Evolutionary conservation across 2,329 filamentous ascomycete species (phyloP).

Genomic region (Pseudogymnoascus sp.): DNA sequence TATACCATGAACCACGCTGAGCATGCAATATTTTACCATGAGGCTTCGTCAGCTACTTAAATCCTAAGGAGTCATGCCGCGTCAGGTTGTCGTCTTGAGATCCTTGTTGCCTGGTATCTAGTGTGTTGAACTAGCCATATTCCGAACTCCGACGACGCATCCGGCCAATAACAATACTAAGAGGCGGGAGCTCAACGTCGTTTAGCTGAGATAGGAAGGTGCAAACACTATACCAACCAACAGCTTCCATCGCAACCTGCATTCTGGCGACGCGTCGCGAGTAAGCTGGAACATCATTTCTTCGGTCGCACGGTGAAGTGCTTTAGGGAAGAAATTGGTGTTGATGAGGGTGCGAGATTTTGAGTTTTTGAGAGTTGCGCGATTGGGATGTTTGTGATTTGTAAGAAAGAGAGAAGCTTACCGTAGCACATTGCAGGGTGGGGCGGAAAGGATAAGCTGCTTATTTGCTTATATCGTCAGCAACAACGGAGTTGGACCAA

Average conservation of each 20-base stretch:
- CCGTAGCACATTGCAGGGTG: neutral
- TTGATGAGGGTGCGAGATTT: neutral
- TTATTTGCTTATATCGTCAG: slow-evolving; percentile 3
- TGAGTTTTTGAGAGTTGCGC: neutral
- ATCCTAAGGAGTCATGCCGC: neutral
- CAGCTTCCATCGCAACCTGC: neutral
- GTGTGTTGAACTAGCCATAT: neutral
- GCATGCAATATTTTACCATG: neutral
- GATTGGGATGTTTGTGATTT: slow-evolving; percentile 1
- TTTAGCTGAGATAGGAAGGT: slow-evolving; percentile 5
- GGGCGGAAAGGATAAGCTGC: neutral
- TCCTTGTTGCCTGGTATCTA: neutral
- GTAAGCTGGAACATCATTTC: too few species aligned
- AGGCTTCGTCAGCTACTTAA: neutral
- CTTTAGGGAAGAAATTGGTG: neutral
- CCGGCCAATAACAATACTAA: neutral
- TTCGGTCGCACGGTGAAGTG: neutral
- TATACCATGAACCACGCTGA: neutral
- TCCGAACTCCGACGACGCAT: neutral
- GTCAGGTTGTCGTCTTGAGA: neutral
- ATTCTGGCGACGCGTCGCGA: neutral
- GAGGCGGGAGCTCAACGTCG: neutral
- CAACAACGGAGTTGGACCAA: neutral
- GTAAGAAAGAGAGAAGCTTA: neutral
- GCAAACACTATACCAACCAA: neutral